Conservation (phyloP, 2,329 filamentous ascomycete species). For the Cladosporium sp. region DNA sequence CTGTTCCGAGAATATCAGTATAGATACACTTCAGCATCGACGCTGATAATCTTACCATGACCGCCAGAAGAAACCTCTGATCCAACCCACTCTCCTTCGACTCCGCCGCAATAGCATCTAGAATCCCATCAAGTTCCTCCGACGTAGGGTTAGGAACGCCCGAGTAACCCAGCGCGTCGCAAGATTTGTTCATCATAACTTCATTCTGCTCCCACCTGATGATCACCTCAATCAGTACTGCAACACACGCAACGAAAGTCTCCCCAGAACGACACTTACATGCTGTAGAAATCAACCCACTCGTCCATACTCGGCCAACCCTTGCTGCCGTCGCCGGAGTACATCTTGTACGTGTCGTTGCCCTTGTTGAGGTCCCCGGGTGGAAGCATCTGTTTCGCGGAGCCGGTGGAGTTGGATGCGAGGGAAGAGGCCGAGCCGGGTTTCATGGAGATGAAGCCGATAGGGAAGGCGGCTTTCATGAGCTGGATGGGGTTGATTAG, state of each 20-base stretch:
- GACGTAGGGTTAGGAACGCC: constrained; percentile 9
- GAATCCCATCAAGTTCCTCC: constrained; percentile 7
- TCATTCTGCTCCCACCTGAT: constrained; percentile 11
- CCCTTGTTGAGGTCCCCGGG: not conserved
- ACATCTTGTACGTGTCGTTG: constrained; percentile 24
- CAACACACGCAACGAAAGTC: too few relatives aligned
- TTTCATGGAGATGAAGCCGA: constrained; percentile 8
- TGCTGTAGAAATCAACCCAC: constrained; percentile 35
- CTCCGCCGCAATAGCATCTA: constrained; percentile 8
- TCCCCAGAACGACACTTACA: constrained; percentile 23
- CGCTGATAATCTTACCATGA: constrained; percentile 1
- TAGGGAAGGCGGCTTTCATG: constrained; percentile 10
- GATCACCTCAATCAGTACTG: too few relatives aligned
- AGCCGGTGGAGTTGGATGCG: not conserved
- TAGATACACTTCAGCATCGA: too few relatives aligned
- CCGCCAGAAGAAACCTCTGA: constrained; percentile 3
- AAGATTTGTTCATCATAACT: constrained; percentile 5
- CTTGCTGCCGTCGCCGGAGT: constrained; percentile 33
- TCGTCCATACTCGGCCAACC: constrained; percentile 35
- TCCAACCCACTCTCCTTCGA: constrained; percentile 6
- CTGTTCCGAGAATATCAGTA: too few relatives aligned
- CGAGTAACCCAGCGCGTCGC: constrained; percentile 11
- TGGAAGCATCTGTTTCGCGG: not conserved
- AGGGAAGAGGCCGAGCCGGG: not conserved
- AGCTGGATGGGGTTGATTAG: constrained; percentile 1